Evolutionary conservation across 225 moss, liverwort and hornwort species (phyloP), one percentile per base, ranked within the genome.

Genomic region (Marchantia paleacea): DNA sequence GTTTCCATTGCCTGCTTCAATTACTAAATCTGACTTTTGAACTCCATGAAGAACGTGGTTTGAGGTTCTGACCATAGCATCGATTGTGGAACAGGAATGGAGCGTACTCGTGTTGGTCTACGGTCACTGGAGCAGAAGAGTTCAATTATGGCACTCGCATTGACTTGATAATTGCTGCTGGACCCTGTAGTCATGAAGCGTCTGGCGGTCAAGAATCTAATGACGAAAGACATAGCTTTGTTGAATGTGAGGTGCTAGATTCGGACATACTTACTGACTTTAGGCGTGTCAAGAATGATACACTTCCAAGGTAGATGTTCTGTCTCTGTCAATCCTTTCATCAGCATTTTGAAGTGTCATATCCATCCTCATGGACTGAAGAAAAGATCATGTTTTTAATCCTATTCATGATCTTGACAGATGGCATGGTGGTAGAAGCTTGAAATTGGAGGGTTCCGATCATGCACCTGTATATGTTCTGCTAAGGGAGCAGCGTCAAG

Each of bases 381-480:
- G 1, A 12, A 57, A 57, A 57, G 19, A 57, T 57, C 57, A 5
- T 3, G 57, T 57, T 39, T 39, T 39, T 6, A 15, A 74, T 55
- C 25, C 74, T 3, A 51, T 72, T 15, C 61, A 19, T 51, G 2
- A 26, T n/a, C 19, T 51, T 64, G 53, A 68, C 83, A 99, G 97
- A 84, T 92, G 95, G 88, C 87, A 89, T 86, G 93, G 92, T 55
- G 97, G 92, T 63, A 93, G 90, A 79, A 89, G 79, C 75, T 84
- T 91, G 78, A 99, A 92, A 75, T 77, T 99, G 88, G 92, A 99
- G 83, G 97, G 97, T 68, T 99, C 97, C 78, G 97, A 99, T 74
- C 97, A 99, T 80, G 97, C 91, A 79, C 97, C 97, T 82, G 87
- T 99, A 51, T 88, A 84, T 52, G 88, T 91, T 51, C 85, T 85